These are phyloP conservation scores for Dendrobium catenatum DNA, from an alignment of 106 monocot genomes.

Conservation along the genomic window DNA sequence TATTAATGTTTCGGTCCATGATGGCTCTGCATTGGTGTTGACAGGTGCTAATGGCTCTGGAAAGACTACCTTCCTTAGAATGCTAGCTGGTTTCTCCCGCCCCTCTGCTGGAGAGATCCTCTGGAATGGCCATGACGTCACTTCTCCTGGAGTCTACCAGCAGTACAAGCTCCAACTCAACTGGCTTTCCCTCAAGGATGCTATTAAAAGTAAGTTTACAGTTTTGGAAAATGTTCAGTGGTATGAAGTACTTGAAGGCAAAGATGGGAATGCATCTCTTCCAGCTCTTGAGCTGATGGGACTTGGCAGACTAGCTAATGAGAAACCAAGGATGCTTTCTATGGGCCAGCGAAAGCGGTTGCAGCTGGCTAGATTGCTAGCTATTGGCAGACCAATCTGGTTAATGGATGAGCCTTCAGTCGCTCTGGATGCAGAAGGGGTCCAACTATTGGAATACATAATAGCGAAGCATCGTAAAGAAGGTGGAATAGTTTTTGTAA, in stretches of 20 bases:
- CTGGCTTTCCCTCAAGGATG: conserved; percentile 87
- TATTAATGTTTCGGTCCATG: conserved; percentile 73
- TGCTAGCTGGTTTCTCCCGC: conserved; percentile 91
- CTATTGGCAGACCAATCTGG: conserved; percentile 89
- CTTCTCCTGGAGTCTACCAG: conserved; percentile 76
- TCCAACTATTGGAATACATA: conserved; percentile 64
- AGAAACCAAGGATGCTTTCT: conserved; percentile 91
- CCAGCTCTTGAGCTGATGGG: conserved; percentile 82
- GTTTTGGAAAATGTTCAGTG: conserved; percentile 87
- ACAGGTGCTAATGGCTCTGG: conserved; percentile 93
- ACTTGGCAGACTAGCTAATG: conserved; percentile 77
- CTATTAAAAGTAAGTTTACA: conserved; percentile 71
- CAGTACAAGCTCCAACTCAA: conserved; percentile 96
- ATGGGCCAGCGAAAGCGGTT: conserved; percentile 93
- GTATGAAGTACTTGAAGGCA: conserved; percentile 96
- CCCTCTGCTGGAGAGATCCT: conserved; percentile 93
- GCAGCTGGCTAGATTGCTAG: conserved; percentile 81
- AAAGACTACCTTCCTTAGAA: conserved; percentile 91
- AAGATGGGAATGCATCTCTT: conserved; percentile 41
- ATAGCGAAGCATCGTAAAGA: conserved; percentile 83
- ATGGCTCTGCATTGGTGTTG: conserved; percentile 79
- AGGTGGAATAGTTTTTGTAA: conserved; percentile 85
- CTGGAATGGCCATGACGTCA: conserved; percentile 94
- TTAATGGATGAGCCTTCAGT: conserved; percentile 97
- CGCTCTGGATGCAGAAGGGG: conserved; percentile 85